Base-by-base conservation (phyloP, 257 asterid species). In the Datura wrightii region DNA sequence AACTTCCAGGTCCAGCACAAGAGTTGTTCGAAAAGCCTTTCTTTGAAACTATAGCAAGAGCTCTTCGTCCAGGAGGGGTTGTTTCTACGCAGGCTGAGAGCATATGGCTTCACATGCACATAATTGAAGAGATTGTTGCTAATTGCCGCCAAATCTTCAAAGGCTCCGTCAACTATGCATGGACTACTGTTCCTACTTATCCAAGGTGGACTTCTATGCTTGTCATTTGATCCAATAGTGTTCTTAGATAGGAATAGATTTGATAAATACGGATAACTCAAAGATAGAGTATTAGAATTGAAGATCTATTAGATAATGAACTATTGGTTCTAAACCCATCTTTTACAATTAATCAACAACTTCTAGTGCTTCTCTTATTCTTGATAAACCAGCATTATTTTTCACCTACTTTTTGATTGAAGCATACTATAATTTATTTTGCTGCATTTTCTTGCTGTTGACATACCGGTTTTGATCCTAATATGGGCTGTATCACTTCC, bases 21-120 rank as follows among this genome's bases (percentile, higher is more conserved):
- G 99, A 97, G 92, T 86, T 97, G 93, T 97, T 97, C 74, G 98
- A 97, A 85, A 97, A 91, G 89, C 99, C 99, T 31, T 97, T 97
- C 92, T 97, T 97, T 82, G 89, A 90, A 79, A 90, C 95, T 5
- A 92, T 97, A 50, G 95, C 98, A 67, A 95, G 66, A 87, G 98
- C 98, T 87, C 98, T 97, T 85, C 97, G 99, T n/a, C 98, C 98
- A 14, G 99, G 99, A 66, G 99, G 99, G 8, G 98, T 97, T 69
- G 91, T 97, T 63, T 94, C 98, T 85, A 97, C 99, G 56, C 99
- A 95, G 90, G 99, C 99, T 42, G 99, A 97, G 91, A 97, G 98
- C 90, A 97, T 95, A 84, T 97, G 99, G 99, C 98, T 95, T 87
- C 99, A 97, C 92, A 97, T 97, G 98, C 96, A 95, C 92, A 95